Conservation (phyloP, 2,329 filamentous ascomycete species). For the Neobulgaria alba region DNA sequence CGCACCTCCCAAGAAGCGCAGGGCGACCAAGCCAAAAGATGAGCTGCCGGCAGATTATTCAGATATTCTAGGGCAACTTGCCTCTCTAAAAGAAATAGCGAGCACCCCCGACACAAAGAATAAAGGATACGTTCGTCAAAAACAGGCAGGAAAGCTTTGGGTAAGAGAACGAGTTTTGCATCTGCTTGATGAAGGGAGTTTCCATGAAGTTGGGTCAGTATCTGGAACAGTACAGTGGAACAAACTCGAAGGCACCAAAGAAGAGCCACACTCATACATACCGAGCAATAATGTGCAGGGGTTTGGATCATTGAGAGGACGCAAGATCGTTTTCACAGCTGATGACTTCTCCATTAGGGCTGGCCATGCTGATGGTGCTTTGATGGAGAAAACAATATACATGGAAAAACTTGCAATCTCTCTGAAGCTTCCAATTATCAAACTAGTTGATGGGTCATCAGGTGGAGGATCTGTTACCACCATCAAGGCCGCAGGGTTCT, state of each 20-base stretch:
- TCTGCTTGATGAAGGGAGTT: too few species aligned
- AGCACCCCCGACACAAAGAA: too few species aligned
- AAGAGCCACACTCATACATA: conserved; percentile 42
- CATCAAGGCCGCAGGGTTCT: conserved; percentile 45
- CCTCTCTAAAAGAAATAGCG: too few species aligned
- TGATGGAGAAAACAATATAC: conserved; percentile 50
- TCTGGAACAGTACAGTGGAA: conserved; percentile 52
- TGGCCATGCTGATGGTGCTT: conserved; percentile 54
- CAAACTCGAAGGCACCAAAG: conserved; percentile 34
- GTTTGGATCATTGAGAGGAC: conserved; percentile 41
- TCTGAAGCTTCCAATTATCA: conserved; percentile 50
- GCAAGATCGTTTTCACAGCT: conserved; percentile 50
- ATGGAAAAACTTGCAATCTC: conserved; percentile 52
- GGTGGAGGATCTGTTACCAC: conserved; percentile 55
- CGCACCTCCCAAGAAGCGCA: too few species aligned
- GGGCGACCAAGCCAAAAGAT: too few species aligned
- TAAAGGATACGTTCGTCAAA: too few species aligned
- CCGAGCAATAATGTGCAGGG: conserved; percentile 58
- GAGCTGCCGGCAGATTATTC: too few species aligned
- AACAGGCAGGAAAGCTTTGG: too few species aligned
- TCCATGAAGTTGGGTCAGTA: conserved; percentile 51
- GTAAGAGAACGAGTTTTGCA: too few species aligned
- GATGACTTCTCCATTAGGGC: conserved; percentile 57
- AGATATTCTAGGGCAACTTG: too few species aligned
- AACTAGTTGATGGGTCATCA: conserved; percentile 55